These are phyloP conservation scores for Fusarium solani-melongenae DNA, from an alignment of 2,329 filamentous ascomycete genomes.

Conservation along the genomic window DNA sequence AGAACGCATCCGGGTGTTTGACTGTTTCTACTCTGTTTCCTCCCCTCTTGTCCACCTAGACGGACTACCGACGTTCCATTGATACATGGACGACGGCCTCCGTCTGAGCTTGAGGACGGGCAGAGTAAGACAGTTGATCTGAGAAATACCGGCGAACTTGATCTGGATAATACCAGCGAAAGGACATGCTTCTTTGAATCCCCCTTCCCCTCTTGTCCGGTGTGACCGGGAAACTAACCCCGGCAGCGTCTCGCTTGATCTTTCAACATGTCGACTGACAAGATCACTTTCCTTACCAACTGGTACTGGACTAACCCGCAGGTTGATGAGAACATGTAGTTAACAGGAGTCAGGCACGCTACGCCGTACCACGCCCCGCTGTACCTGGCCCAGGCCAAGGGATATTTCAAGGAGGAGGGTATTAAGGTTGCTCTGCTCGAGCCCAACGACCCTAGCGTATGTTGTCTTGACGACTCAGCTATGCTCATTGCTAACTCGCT, in stretches of 20 bases:
- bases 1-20: slow-evolving; percentile 61
- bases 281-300: slow-evolving; percentile 87
- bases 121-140: slow-evolving; percentile 59
- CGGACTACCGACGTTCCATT: not conserved
- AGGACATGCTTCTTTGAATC: slow-evolving; percentile 81
- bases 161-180: slow-evolving; percentile 90
- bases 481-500: not conserved
- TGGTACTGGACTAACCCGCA: slow-evolving; percentile 63
- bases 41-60: not conserved
- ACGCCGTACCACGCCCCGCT: slow-evolving; percentile 84
- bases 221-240: slow-evolving; percentile 58
- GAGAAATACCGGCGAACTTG: slow-evolving; percentile 88
- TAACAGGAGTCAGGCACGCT: slow-evolving; percentile 71
- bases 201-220: slow-evolving; percentile 42
- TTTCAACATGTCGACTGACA: slow-evolving; percentile 79
- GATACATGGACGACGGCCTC: not conserved
- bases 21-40: slow-evolving; percentile 32
- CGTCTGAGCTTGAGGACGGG: slow-evolving; percentile 15
- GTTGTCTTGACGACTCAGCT: slow-evolving; percentile 9
- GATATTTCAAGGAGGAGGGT: slow-evolving; percentile 79
- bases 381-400: slow-evolving; percentile 80
- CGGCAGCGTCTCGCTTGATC: slow-evolving; percentile 56
- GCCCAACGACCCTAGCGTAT: slow-evolving; percentile 80
- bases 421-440: slow-evolving; percentile 83
- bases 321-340: slow-evolving; percentile 23